These are phyloP conservation scores for Botryococcus braunii DNA, from an alignment of 163 green algal genomes.

Conservation along the genomic window DNA sequence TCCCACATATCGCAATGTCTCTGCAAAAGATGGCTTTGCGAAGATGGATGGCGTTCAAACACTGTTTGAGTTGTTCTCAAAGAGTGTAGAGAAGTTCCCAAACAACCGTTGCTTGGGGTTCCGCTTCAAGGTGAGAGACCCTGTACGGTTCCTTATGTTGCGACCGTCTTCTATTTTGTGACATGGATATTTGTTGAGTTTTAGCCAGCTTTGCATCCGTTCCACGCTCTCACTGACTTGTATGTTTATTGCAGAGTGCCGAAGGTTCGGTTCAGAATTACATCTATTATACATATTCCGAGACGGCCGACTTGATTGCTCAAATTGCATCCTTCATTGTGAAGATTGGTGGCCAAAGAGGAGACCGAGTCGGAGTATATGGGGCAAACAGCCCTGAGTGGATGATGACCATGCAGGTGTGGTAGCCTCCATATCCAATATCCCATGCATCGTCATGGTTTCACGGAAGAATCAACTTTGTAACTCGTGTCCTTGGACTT, in stretches of 20 bases:
- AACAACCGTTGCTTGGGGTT: conserved; percentile 52
- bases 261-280: too few relatives aligned
- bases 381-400: conserved; percentile 80
- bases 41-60: conserved; percentile 23
- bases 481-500: background rate
- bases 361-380: conserved; percentile 58
- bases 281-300: conserved; percentile 38
- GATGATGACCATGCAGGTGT: conserved; percentile 80
- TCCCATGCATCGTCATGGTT: background rate
- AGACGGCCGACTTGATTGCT: conserved; percentile 14
- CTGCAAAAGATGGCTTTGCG: conserved; percentile 21
- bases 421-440: too few relatives aligned
- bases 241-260: too few relatives aligned
- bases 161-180: too few relatives aligned
- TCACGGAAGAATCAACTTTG: background rate
- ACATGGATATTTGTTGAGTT: too few relatives aligned
- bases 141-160: background rate
- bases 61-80: conserved; percentile 33
- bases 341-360: conserved; percentile 3
- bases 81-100: conserved; percentile 22
- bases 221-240: too few relatives aligned
- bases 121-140: conserved; percentile 6
- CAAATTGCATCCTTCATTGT: conserved; percentile 15
- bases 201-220: too few relatives aligned
- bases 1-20: background rate